Base-by-base conservation (phyloP, 2,329 filamentous ascomycete species). In the Elsinoe australis region DNA sequence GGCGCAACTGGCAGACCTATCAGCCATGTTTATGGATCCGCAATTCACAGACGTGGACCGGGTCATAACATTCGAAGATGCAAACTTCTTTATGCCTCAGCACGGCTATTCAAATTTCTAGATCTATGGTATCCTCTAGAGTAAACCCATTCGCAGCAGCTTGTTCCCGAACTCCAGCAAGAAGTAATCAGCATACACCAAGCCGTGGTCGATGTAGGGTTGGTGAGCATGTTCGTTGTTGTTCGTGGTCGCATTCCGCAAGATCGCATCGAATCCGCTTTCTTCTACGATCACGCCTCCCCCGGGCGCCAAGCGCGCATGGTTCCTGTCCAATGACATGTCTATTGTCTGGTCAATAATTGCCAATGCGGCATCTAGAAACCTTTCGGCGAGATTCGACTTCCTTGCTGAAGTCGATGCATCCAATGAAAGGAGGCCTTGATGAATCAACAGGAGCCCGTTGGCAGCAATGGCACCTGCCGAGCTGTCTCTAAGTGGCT, bases 161-260 rank as follows among this genome's bases (percentile, higher is more conserved):
- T 67, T 65, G 46, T 74, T 74, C 5, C 71, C 71, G 28, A 71
- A 63, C 24, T 71, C 59, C 10, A 74, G 49, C 24, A 73, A 64
- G 49, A 64, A 73, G 53, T 74, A 74, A 51, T 74, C 71, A 0
- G 71, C 71, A 55, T 74, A 74, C 0, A 74, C 70, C 15, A 74
- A 51, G 1, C 71, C 70, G 56, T 73, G 70, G 47, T 73, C 61
- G 4, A 65, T 64, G 58, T 70, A 72, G 26, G 65, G 62, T 38
- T 64, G 61, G 18, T 68, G 69, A 7, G 70, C 70, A 57, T 67
- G 66, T 51, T 69, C 62, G 36, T 69, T 70, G 52, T 71, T 70
- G 48, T 73, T 72, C 8, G 71, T 69, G 1, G 71, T 73, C 3
- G 69, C 65, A 44, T 71, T 67, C 9, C 62, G 59, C 5, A 75